A percentile compares a stretch with the other conserved stretches of the same genome.
phyloP scores from a whole-genome alignment of 177 flowering plant species.

The Vitis hybrid region DNA sequence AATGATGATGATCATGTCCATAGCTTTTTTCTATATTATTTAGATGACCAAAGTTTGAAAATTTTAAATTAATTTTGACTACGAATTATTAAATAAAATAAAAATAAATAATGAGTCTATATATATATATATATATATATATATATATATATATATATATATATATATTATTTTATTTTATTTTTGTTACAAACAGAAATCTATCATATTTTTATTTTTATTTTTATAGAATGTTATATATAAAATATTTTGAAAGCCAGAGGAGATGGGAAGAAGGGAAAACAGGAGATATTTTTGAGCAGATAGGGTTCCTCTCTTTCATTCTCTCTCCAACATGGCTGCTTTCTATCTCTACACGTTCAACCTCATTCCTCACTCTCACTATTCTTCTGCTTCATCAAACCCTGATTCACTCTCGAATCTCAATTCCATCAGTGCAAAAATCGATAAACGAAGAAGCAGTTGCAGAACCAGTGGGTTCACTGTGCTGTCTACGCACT shows the following conservation, averaged over 20 bases:
- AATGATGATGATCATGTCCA: too few relatives aligned
- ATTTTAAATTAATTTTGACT: too few relatives aligned
- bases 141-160: too few relatives aligned
- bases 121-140: too few relatives aligned
- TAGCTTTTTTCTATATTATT: too few relatives aligned
- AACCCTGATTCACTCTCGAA: neutral
- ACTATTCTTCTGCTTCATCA: conserved; percentile 14
- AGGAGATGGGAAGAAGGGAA: neutral
- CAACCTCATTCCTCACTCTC: conserved; percentile 14
- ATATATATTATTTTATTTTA: too few relatives aligned
- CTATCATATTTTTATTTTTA: too few relatives aligned
- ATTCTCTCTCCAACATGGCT: conserved; percentile 34
- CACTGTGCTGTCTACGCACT: conserved; percentile 58
- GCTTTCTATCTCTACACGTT: conserved; percentile 19
- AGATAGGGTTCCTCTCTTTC: conserved; percentile 10
- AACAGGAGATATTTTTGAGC: neutral
- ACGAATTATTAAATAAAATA: too few relatives aligned
- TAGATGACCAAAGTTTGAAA: too few relatives aligned
- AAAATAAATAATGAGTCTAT: too few relatives aligned
- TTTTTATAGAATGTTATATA: too few relatives aligned
- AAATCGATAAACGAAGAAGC: conserved; percentile 1
- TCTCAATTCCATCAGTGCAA: conserved; percentile 7
- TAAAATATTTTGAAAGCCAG: neutral
- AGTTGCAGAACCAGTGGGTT: conserved; percentile 18
- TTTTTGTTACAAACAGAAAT: too few relatives aligned